Evolutionary conservation across 495 filamentous ascomycete species (phyloP), one percentile per base, ranked within the genome.

Genomic region (Stereocaulon alpinum): DNA sequence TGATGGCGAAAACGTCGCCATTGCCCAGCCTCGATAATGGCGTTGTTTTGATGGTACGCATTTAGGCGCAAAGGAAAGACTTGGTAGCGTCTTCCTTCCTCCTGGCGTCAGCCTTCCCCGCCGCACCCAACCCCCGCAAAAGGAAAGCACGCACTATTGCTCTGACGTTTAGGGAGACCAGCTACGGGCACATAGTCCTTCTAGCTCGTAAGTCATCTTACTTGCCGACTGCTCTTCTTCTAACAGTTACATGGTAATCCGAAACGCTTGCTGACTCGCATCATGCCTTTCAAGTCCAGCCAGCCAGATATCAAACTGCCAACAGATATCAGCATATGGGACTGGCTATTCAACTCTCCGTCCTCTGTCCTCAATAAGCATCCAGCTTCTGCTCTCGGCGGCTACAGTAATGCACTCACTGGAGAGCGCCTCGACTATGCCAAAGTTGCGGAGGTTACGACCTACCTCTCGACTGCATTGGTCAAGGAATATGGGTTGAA

Each of bases 291-390:
- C 65, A 74, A 76, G 60, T 74, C 71, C 27, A 61, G 54, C 27
- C 69, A 74, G 57, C 66, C 64, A 41, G 67, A 71, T 51, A 73
- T 76, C 58, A 52, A 71, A 82, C 78, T 82, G 7, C 82, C 82
- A 7, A 71, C 69, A 24, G 59, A 78, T 48, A 54, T 80, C 37
- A 76, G 80, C 17, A 75, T 79, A 51, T 86, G 81, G 81, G 73
- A 79, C 62, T 85, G 78, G 75, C 73, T 83, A 32, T 83, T 85
- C 67, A 76, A 80, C 61, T 80, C 78, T 18, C 56, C 67, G 3
- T 73, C 72, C 57, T 80, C 75, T 10, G 75, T 74, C 2, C 60
- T 84, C 7, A 55, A 61, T 7, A 66, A 65, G 2, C 67, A 67
- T 43, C 62, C 67, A 0, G 43, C 70, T 6, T 63, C 72, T n/a